A percentile compares a stretch with the other conserved stretches of the same genome.
Conservation (phyloP, 1,284 basidiomycete species). For the Naganishia liquefaciens region DNA sequence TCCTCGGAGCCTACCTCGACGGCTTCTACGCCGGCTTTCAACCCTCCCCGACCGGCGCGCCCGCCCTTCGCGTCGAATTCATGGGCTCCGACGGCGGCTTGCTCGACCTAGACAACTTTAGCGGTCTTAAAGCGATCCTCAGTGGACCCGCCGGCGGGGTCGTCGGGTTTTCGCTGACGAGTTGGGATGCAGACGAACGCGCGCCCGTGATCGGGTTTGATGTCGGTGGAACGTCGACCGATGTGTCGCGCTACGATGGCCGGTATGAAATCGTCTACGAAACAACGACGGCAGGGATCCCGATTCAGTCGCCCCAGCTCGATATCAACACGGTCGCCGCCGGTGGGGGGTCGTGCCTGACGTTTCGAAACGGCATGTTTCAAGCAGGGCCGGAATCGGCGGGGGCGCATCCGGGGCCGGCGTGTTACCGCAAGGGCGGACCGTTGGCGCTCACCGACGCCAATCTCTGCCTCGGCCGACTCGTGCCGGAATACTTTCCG, state of each 20-base stretch:
- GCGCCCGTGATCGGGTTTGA: constrained; percentile 52
- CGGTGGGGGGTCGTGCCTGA: constrained; percentile 79
- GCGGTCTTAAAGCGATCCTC: constrained; percentile 82
- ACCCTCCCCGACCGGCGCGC: constrained; percentile 42
- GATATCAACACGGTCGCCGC: constrained; percentile 88
- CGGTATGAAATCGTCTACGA: constrained; percentile 86
- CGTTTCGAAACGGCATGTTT: constrained; percentile 78
- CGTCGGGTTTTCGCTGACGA: constrained; percentile 65
- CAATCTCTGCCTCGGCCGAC: constrained; percentile 76
- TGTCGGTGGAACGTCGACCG: constrained; percentile 82
- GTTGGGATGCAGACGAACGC: constrained; percentile 43
- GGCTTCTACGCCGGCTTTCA: constrained; percentile 91
- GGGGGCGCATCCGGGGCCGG: constrained; percentile 79
- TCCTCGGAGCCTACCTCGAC: constrained; percentile 80
- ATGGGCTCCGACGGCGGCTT: constrained; percentile 87
- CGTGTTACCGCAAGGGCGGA: constrained; percentile 73
- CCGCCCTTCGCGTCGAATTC: constrained; percentile 59
- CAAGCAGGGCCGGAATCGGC: constrained; percentile 75
- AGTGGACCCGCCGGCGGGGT: constrained; percentile 87
- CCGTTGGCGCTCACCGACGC: constrained; percentile 83
- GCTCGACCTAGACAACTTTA: constrained; percentile 78
- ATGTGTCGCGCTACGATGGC: constrained; percentile 84
- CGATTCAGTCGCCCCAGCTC: constrained; percentile 82
- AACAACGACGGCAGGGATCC: constrained; percentile 85
- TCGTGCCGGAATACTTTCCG: constrained; percentile 80